Base-by-base conservation (phyloP, 2,329 filamentous ascomycete species). In the Mollisiaceae sp. region DNA sequence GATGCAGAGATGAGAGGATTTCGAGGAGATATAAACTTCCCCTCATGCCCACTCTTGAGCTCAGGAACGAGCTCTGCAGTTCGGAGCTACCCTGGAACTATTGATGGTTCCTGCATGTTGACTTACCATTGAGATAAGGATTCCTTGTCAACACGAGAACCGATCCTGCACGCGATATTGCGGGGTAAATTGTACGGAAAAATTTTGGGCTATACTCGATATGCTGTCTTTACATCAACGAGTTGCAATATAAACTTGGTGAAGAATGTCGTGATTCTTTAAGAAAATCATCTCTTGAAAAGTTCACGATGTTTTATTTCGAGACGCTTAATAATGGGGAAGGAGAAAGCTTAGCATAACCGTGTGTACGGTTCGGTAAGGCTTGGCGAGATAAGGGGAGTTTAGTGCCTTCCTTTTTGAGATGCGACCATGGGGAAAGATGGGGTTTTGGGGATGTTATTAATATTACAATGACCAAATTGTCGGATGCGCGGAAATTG, bases 61-160 rank as follows among this genome's bases (percentile, higher is more conserved):
- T 54, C 24, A 32, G 24, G 22, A 54, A 54, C 50, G 2, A 15
- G 50, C 1, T 27, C 22, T 35, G 24, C 32, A 35, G 8, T 9
- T 12, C 2, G 24, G 14, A 54, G 50, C 50, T 54, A 54, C 27
- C 50, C 50, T 54, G 22, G 50, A 54, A n/a, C 50, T 54, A 54
- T 54, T 54, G 50, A 54, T n/a, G 18, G 50, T 54, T 54, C 50
- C 50, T 54, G 50, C 50, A 54, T 54, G 32, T 54, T 54, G 8
- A 18, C 22, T n/a, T 14, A 15, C 15, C 50, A 35, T 18, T 11
- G 12, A 32, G 50, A 54, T 54, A 54, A 54, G 50, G 50, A 27
- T 32, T 54, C 24, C 50, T 54, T 54, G 50, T 54, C 27, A 8
- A 54, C 18, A 24, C 22, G 27, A 11, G 50, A 32, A 18, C 15